These are phyloP conservation scores for Porpolomopsis calyptriformis DNA, from an alignment of 768 basidiomycete species.

Conservation along the genomic window DNA sequence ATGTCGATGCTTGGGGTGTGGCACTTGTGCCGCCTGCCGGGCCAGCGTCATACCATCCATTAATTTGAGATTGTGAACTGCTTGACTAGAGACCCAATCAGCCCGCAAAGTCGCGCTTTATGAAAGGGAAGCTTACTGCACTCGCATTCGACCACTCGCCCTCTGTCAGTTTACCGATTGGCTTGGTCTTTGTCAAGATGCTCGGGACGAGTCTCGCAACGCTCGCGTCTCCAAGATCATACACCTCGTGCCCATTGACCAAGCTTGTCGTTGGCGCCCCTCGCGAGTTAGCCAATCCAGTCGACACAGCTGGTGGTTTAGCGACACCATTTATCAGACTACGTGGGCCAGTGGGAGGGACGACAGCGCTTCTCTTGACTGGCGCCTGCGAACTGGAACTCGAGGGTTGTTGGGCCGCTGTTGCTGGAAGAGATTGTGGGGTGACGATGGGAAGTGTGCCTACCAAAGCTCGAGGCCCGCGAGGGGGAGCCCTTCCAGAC, in stretches of 20 bases:
- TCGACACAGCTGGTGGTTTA: slow-evolving; percentile 18
- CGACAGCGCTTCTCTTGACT: slow-evolving; percentile 36
- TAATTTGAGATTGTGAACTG: slow-evolving; percentile 21
- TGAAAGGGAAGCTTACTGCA: slow-evolving; percentile 6
- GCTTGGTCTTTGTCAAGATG: slow-evolving; percentile 14
- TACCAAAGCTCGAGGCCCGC: slow-evolving; percentile 59
- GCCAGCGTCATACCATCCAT: slow-evolving; percentile 17
- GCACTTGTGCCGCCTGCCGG: neutral
- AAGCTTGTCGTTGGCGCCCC: slow-evolving; percentile 30
- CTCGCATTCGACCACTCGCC: neutral
- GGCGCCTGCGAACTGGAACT: slow-evolving; percentile 13
- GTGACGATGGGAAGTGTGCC: slow-evolving; percentile 32
- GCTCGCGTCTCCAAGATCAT: slow-evolving; percentile 7
- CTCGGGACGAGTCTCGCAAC: slow-evolving; percentile 10
- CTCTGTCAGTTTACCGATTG: slow-evolving; percentile 15
- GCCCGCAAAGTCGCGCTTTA: slow-evolving; percentile 5
- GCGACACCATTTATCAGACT: slow-evolving; percentile 37
- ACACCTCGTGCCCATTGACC: slow-evolving; percentile 27
- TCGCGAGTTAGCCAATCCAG: slow-evolving; percentile 11
- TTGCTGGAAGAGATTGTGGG: slow-evolving; percentile 20
- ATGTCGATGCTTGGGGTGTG: neutral
- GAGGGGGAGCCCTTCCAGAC: slow-evolving; percentile 73
- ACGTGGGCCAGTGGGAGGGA: slow-evolving; percentile 58
- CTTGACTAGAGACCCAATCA: slow-evolving; percentile 15
- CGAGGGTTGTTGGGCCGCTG: slow-evolving; percentile 15